phyloP scores from a whole-genome alignment of 495 filamentous ascomycete species.

The Penicillium ochrochloron region DNA sequence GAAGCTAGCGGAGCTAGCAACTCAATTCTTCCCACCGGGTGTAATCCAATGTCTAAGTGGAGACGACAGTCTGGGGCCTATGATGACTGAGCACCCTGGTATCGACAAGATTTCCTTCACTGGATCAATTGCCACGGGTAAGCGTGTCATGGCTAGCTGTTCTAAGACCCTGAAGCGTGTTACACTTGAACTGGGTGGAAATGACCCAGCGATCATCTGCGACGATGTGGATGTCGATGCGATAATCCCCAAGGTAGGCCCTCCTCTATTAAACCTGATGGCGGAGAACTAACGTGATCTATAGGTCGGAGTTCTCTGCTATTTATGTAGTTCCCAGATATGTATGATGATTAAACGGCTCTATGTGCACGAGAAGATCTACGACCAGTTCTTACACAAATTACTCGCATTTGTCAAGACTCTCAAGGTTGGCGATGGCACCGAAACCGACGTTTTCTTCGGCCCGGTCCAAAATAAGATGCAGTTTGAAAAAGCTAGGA shows the following conservation, averaged over 20 bases:
- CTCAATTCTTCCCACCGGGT: conserved; percentile 64
- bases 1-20: conserved; percentile 65
- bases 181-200: conserved; percentile 68
- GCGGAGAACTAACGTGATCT: too few species aligned
- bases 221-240: conserved; percentile 67
- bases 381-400: conserved; percentile 60
- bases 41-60: conserved; percentile 72
- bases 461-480: conserved; percentile 64
- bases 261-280: too few species aligned
- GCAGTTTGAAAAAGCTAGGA: conserved; percentile 60
- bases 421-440: conserved; percentile 51
- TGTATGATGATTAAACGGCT: conserved; percentile 67
- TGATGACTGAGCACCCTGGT: conserved; percentile 59
- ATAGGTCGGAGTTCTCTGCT: conserved; percentile 46
- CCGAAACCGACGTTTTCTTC: conserved; percentile 45
- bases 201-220: conserved; percentile 69
- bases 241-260: conserved; percentile 55
- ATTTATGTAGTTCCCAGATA: conserved; percentile 58
- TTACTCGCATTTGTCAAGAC: conserved; percentile 59
- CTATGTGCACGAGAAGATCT: conserved; percentile 71
- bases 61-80: conserved; percentile 64
- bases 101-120: conserved; percentile 75
- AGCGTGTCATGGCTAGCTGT: conserved; percentile 64
- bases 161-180: conserved; percentile 66
- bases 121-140: conserved; percentile 66